These are phyloP conservation scores for Haematococcus lacustris DNA, from an alignment of 139 green algal species.

Conservation along the genomic window DNA sequence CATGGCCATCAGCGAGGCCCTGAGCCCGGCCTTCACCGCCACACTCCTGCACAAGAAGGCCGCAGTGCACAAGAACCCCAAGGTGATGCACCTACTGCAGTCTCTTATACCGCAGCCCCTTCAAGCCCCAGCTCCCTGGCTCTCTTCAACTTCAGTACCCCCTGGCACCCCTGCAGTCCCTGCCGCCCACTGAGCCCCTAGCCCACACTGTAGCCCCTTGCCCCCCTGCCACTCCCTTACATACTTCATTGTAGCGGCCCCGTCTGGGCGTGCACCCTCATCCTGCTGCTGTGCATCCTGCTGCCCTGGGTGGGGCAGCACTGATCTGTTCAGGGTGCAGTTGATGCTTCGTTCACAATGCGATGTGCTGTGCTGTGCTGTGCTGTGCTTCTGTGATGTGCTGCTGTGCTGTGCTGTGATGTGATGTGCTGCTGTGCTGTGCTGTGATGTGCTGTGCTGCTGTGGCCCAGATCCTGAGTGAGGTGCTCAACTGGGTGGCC, in stretches of 20 bases:
- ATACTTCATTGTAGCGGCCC: too few species aligned
- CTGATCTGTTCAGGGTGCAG: background rate
- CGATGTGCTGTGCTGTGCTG: background rate
- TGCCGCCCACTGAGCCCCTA: background rate
- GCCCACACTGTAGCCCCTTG: too few species aligned
- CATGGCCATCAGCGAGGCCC: conserved; percentile 59
- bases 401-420: background rate
- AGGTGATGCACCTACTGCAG: too few species aligned
- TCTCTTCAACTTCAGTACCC: background rate
- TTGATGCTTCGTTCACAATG: background rate
- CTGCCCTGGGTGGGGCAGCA: background rate
- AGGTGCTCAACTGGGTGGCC: conserved; percentile 77
- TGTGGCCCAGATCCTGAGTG: conserved; percentile 61
- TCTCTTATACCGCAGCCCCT: too few species aligned
- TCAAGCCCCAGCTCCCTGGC: too few species aligned
- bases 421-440: background rate
- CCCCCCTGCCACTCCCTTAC: too few species aligned
- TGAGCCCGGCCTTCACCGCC: conserved; percentile 81
- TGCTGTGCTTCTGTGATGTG: too few species aligned
- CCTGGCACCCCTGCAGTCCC: too few species aligned
- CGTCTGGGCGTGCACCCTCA: too few species aligned
- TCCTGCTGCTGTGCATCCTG: too few species aligned
- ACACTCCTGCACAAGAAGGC: conserved; percentile 74
- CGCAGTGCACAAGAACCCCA: conserved; percentile 88
- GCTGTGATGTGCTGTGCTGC: background rate